These are phyloP conservation scores for Gossypium rotundifolium DNA, from an alignment of 345 rosid species.

Conservation along the genomic window DNA sequence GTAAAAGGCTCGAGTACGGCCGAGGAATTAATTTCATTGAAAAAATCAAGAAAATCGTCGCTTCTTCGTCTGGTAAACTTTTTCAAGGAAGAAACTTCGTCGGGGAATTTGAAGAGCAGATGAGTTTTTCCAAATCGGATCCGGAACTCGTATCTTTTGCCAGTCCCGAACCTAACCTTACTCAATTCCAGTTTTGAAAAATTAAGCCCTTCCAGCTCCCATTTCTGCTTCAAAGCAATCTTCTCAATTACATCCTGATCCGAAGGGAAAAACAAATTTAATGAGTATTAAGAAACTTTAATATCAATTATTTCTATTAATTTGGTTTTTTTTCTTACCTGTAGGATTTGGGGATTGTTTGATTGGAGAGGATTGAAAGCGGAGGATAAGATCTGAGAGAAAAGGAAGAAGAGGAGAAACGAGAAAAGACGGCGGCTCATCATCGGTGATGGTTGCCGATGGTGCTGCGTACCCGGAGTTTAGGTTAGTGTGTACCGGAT, in stretches of 20 bases:
- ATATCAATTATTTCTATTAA: not conserved
- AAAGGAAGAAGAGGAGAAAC: slow-evolving; percentile 22
- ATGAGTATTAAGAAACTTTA: not conserved
- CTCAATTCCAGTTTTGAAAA: slow-evolving; percentile 36
- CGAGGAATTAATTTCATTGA: slow-evolving; percentile 28
- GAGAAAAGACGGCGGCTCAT: not conserved
- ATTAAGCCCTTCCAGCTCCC: slow-evolving; percentile 42
- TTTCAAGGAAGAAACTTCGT: slow-evolving; percentile 47
- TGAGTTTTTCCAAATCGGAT: slow-evolving; percentile 52
- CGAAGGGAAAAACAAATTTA: not conserved
- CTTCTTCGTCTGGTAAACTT: slow-evolving; percentile 20
- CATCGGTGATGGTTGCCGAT: not conserved
- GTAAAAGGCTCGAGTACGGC: slow-evolving; percentile 42
- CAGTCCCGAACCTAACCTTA: slow-evolving; percentile 40
- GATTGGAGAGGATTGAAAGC: slow-evolving; percentile 28
- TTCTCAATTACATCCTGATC: slow-evolving; percentile 61
- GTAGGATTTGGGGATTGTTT: slow-evolving; percentile 24
- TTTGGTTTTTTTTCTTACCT: slow-evolving; percentile 23
- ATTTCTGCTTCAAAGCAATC: slow-evolving; percentile 46
- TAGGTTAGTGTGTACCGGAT: not conserved
- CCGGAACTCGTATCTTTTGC: slow-evolving; percentile 53
- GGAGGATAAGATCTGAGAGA: slow-evolving; percentile 15
- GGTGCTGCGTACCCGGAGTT: not conserved
- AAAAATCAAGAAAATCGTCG: slow-evolving; percentile 33
- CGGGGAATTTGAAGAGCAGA: slow-evolving; percentile 45